Base-by-base conservation (phyloP, 1,139 yeast genomes). In the Pichia sp. region DNA sequence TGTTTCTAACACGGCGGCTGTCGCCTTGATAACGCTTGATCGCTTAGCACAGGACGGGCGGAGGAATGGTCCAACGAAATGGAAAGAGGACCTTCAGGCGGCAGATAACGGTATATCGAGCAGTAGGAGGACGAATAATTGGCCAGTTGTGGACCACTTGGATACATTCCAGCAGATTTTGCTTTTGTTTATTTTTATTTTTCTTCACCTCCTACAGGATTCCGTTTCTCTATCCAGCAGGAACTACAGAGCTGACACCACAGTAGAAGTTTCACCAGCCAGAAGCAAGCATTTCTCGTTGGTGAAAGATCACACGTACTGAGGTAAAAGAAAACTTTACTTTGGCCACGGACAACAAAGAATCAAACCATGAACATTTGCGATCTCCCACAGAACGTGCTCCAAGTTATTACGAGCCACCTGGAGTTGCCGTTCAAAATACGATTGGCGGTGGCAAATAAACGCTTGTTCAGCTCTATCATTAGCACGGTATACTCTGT, bases 331-430 rank as follows among this genome's bases (percentile, higher is more conserved):
- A 14, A 12, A 12, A 12, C 40, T 8, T 4, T 20, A 20, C 12
- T 36, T 36, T 14, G n/a, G 40, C 40, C 40, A 31, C 16, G 40
- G 40, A 36, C 16, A 36, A 36, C 40, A 33, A 33, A 34, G 20
- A 10, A 24, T 40, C 17, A 42, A 44, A 34, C 29, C 34, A 62
- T 65, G 64, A 56, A 59, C 41, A 51, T 63, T 27, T 49, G 54
- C n/a, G 58, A 58, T 31, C 56, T 67, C 16, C 70, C 70, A 6
- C 62, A 64, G 46, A 65, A 67, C 60, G 67, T 67, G 24, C 61
- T 61, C 8, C 51, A 50, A 7, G 59, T 48, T 16, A 57, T 67
- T 5, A 47, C 64, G 45, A 54, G 55, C 36, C 54, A 60, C 50
- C 55, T 66, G 46, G 57, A 52, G 4, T 14, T 59, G 3, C 49